Conservation (phyloP, 116 monocot species). For the Cymodocea nodosa region DNA sequence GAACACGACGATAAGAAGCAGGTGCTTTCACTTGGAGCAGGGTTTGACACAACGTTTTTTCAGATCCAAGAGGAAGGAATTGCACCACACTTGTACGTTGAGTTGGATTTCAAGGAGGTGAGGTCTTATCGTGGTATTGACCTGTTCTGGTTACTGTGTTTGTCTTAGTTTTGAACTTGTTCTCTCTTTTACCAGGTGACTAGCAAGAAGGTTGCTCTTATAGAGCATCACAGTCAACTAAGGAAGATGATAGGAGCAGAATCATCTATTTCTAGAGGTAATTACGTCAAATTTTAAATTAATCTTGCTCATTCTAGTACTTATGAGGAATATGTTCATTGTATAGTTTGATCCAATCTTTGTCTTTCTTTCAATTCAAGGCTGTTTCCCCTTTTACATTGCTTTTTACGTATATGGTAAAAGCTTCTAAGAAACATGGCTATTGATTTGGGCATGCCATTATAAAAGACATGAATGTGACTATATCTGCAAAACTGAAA, state of each 20-base stretch:
- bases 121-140: not conserved
- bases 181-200: constrained; percentile 46
- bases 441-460: too few relatives aligned
- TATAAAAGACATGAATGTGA: too few relatives aligned
- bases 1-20: constrained; percentile 41
- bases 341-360: too few relatives aligned
- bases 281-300: not conserved
- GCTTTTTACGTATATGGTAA: too few relatives aligned
- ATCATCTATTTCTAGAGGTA: constrained; percentile 67
- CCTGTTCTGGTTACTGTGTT: not conserved
- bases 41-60: constrained; percentile 92
- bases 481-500: too few relatives aligned
- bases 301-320: not conserved
- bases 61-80: constrained; percentile 81
- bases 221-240: constrained; percentile 61
- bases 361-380: too few relatives aligned
- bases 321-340: too few relatives aligned
- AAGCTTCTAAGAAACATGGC: too few relatives aligned
- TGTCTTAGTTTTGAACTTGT: not conserved
- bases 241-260: constrained; percentile 69
- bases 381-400: too few relatives aligned
- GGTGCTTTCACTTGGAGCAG: constrained; percentile 87
- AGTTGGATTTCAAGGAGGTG: constrained; percentile 96
- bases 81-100: constrained; percentile 76
- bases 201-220: constrained; percentile 82